Percentiles rank a stretch among this genome's conserved stretches.
phyloP scores from a whole-genome alignment of 495 filamentous ascomycete species.

The Polyplosphaeria fusca region DNA sequence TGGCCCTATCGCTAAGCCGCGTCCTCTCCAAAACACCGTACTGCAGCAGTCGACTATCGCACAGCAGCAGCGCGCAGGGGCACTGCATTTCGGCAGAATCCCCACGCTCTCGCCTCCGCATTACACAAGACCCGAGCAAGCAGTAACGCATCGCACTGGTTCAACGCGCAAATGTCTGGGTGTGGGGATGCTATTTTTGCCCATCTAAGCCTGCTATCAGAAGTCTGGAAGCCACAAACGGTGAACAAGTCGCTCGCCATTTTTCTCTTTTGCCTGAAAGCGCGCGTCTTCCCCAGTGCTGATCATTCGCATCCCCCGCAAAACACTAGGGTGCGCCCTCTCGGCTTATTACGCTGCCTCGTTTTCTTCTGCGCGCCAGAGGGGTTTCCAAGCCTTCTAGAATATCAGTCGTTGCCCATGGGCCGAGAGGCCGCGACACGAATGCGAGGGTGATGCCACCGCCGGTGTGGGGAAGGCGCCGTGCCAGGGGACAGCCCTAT shows the following conservation, averaged over 20 bases:
- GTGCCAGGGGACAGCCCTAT: too few species aligned
- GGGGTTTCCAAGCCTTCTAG: too few species aligned
- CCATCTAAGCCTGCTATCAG: background rate
- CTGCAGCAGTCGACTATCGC: background rate
- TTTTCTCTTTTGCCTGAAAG: constrained; percentile 32
- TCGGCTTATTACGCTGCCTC: constrained; percentile 8
- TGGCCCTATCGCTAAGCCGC: constrained; percentile 22
- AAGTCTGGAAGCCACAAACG: background rate
- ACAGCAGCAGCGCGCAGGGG: constrained; percentile 10
- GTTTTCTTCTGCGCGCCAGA: constrained; percentile 4
- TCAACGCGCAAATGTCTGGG: too few species aligned
- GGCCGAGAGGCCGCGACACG: too few species aligned
- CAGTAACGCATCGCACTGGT: too few species aligned
- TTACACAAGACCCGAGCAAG: background rate
- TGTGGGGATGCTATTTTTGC: too few species aligned
- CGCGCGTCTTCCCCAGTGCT: constrained; percentile 4
- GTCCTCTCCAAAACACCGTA: constrained; percentile 2
- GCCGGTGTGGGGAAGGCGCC: too few species aligned
- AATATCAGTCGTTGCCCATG: too few species aligned
- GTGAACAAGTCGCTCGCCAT: background rate
- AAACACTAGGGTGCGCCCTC: constrained; percentile 9
- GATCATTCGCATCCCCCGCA: constrained; percentile 32
- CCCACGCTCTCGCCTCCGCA: constrained; percentile 14
- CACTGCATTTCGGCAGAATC: constrained; percentile 27
- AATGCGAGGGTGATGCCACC: too few species aligned